These are phyloP conservation scores for Aspergillus hiratsukae DNA, from an alignment of 2,329 filamentous ascomycete genomes.

Conservation along the genomic window DNA sequence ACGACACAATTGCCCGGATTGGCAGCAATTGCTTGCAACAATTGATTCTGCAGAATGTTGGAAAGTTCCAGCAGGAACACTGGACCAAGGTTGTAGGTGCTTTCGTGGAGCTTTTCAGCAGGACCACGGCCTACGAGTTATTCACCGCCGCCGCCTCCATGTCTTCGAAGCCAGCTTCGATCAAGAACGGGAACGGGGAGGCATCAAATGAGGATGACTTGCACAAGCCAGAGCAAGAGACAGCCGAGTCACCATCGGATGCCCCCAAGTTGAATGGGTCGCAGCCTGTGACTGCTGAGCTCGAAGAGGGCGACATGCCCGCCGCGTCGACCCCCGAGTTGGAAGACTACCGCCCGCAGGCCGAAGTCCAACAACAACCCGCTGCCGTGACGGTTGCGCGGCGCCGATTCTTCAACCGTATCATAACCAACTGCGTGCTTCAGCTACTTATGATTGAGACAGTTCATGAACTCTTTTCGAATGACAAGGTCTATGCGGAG, in stretches of 20 bases:
- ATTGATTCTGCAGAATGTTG: conserved; percentile 91
- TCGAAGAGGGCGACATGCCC: conserved; percentile 32
- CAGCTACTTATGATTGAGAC: conserved; percentile 99
- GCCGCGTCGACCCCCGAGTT: conserved; percentile 47
- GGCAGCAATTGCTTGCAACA: conserved; percentile 98
- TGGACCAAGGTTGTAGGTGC: conserved; percentile 94
- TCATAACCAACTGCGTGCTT: conserved; percentile 96
- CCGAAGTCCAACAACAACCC: conserved; percentile 76
- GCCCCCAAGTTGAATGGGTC: conserved; percentile 25
- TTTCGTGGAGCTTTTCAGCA: conserved; percentile 92
- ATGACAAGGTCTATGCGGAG: conserved; percentile 87
- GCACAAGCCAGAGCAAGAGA: conserved; percentile 12
- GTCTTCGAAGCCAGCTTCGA: conserved; percentile 25
- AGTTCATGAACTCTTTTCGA: conserved; percentile 96
- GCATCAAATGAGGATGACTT: conserved; percentile 22
- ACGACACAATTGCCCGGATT: conserved; percentile 95
- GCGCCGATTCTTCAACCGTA: conserved; percentile 95
- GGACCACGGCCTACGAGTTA: conserved; percentile 89
- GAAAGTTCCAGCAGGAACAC: conserved; percentile 79
- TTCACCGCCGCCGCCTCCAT: conserved; percentile 72
- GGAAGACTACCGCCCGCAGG: conserved; percentile 82
- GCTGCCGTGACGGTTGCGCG: conserved; percentile 89
- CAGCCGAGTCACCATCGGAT: conserved; percentile 19
- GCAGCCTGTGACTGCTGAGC: conserved; percentile 25
- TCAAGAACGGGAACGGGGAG: conserved; percentile 31